phyloP scores from a whole-genome alignment of 2,329 filamentous ascomycete genomes.

The Eurotiales sp. region DNA sequence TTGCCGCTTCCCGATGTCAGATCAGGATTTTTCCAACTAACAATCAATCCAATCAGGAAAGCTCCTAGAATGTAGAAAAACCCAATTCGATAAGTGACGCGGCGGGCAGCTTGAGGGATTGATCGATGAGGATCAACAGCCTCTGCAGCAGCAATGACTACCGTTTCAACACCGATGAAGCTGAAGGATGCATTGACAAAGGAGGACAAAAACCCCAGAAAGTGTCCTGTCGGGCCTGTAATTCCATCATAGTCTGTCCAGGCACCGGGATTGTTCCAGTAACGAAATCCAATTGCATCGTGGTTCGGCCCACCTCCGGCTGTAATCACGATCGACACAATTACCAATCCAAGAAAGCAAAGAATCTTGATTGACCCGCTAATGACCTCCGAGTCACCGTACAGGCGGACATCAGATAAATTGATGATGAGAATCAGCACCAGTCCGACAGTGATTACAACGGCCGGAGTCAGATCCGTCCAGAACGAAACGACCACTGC shows the following conservation, averaged over 20 bases:
- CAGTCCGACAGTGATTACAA: conserved; percentile 59
- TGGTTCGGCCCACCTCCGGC: conserved; percentile 30
- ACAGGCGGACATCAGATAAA: conserved; percentile 29
- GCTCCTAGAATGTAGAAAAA: conserved; percentile 30
- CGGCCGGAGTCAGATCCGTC: conserved; percentile 61
- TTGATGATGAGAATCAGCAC: conserved; percentile 29
- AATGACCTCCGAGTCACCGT: conserved; percentile 31
- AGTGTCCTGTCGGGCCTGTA: conserved; percentile 30
- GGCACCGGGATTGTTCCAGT: conserved; percentile 31
- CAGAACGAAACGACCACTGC: conserved; percentile 82
- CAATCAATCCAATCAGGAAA: conserved; percentile 21
- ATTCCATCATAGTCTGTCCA: conserved; percentile 31
- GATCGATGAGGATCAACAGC: conserved; percentile 36
- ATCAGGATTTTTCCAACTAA: conserved; percentile 20
- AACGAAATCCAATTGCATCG: conserved; percentile 32
- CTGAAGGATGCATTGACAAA: conserved; percentile 40
- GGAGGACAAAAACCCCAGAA: conserved; percentile 35
- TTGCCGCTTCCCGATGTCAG: conserved; percentile 26
- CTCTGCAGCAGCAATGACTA: conserved; percentile 40
- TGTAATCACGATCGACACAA: conserved; percentile 28
- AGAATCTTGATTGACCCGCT: conserved; percentile 30
- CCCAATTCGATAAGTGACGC: conserved; percentile 38
- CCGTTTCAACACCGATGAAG: conserved; percentile 40
- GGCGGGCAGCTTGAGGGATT: conserved; percentile 39
- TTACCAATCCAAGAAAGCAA: conserved; percentile 16